Evolutionary conservation across 192 early-diverging fungal species (phyloP), one percentile per base, ranked within the genome.

Genomic region (Backusella psychrophila): DNA sequence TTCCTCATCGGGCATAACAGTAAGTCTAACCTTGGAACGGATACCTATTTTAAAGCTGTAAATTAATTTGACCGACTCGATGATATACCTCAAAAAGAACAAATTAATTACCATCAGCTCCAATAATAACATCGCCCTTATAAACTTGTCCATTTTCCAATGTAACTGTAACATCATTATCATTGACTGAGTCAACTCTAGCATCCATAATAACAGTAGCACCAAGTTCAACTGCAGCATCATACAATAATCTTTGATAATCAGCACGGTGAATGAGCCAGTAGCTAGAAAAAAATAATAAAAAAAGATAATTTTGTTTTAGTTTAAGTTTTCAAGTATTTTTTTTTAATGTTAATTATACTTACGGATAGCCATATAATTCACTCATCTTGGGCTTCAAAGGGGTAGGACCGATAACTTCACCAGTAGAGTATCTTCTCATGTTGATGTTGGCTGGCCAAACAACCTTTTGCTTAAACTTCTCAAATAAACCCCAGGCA

Each of bases 341-440:
- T 12, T 26, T 63, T 63, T 14, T 26, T 4, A 63, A 29, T 4
- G 35, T 14, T 33, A 46, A 35, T 6, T 42, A 46, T 46, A 75
- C 65, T 36, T 75, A 75, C 74, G 74, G 74, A 21, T 75, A 75
- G 6, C 63, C 63, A 67, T 67, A 75, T 66, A 33, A 39, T 41
- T 75, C 74, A 5, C 29, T 33, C 74, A 75, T 75, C 6, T 59
- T 66, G 4, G 74, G 74, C n/a, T 75, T 59, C 33, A 75, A 59
- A 33, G 59, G 74, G 34, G 63, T 67, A 8, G 38, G 12, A 12
- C 74, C 59, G n/a, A 75, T 75, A 39, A 75, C 63, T 17, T 75
- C 74, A 41, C 74, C 74, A 29, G 59, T 75, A 12, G 52, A 66
- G 38, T 75, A 75, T 66, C 74, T 65, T 66, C 74, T 66, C 74